Evolutionary conservation across 2,329 filamentous ascomycete genomes (phyloP), one percentile per base, ranked within the genome.

Genomic region (Fusarium aywerte): DNA sequence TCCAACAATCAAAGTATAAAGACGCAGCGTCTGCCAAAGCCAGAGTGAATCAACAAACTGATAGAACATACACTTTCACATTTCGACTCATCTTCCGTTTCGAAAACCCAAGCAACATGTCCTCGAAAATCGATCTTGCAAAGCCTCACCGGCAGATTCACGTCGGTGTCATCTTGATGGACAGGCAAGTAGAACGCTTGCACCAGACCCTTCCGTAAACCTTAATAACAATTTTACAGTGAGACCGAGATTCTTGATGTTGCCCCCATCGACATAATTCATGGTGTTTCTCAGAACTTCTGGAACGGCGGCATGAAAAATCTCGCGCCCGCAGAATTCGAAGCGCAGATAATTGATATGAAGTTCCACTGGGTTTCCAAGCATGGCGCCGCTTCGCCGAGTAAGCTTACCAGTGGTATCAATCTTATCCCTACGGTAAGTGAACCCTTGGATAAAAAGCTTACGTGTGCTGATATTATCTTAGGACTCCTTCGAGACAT

Each of bases 401-500:
- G 58, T 15, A 58, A 47, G 2, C 39, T 79, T 29, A 77, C 70
- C 11, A 69, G 68, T 35, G 71, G 68, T 25, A 72, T 77, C 18
- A 67, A 47, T n/a, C 36, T 79, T 11, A 35, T 72, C 2, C 73
- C 76, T 4, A 78, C 77, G 3, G 76, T 77, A 56, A 25, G 74
- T 40, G 1, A 4, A 2, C 5, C 12, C 5, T 3, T 6, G 0
- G 2, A 7, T 5, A 4, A 20, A 11, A 5, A 3, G 11, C 0
- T 12, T 7, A 1, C 5, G 11, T 11, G 4, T 13, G 6, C 29
- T 42, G 7, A 52, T 8, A 15, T 6, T 3, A 27, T 13, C 40
- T 6, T 21, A 81, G 79, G 73, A 82, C 62, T 76, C 77, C 0
- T 82, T 81, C 27, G 74, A 74, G 5, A 74, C 73, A 2, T 81